A percentile compares a stretch with the other conserved stretches of the same genome.
phyloP scores from a whole-genome alignment of 768 basidiomycete species.

The Wakefieldia striispora region DNA sequence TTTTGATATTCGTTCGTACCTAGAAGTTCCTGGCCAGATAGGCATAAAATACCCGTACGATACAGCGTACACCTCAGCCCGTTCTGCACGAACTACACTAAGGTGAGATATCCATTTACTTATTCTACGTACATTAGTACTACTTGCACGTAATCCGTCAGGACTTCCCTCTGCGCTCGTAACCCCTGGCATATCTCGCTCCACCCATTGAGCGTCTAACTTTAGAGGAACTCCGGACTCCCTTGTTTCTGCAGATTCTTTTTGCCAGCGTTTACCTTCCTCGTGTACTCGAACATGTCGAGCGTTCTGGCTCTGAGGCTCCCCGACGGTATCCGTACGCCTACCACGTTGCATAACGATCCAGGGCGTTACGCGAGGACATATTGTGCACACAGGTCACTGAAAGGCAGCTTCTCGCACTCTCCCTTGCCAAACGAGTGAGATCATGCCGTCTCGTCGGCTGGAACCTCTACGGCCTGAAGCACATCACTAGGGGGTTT shows the following conservation, averaged over 20 bases:
- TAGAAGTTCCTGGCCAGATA: no score
- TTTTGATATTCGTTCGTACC: no score
- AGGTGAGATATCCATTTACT: no score
- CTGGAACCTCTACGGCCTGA: no score
- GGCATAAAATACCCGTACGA: no score
- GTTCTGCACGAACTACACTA: no score
- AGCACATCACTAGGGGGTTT: no score
- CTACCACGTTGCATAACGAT: background rate
- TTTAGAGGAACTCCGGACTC: slow-evolving; percentile 21
- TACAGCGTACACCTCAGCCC: no score
- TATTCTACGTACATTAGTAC: no score
- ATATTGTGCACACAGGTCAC: slow-evolving; percentile 30
- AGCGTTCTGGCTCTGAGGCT: slow-evolving; percentile 16
- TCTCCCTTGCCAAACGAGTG: slow-evolving; percentile 31
- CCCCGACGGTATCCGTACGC: no score
- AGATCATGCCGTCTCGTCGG: slow-evolving; percentile 15
- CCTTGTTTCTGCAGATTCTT: slow-evolving; percentile 42
- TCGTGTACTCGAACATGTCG: slow-evolving; percentile 38
- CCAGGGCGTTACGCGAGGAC: no score
- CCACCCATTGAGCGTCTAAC: slow-evolving; percentile 13
- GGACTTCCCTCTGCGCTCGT: background rate
- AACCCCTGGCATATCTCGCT: slow-evolving; percentile 37
- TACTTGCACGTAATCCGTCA: no score
- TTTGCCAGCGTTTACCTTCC: slow-evolving; percentile 41
- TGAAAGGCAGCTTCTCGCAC: slow-evolving; percentile 26